Evolutionary conservation across 1,284 basidiomycete species (phyloP).

Genomic region (Mycena sp.): DNA sequence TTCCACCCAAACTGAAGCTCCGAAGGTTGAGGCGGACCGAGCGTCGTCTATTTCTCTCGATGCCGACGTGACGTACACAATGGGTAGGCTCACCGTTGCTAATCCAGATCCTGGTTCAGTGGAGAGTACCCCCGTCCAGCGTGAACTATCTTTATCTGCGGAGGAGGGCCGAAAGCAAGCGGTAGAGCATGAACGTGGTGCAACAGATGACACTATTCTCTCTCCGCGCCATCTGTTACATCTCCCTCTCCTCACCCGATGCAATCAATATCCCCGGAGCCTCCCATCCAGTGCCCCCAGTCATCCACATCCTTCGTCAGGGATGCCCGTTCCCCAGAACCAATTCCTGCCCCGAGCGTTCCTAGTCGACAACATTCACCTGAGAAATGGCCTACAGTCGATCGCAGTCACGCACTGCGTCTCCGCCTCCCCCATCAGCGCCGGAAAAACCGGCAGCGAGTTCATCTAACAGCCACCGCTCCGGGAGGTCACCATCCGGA

Average conservation of each 20-base stretch:
- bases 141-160: constrained; percentile 46
- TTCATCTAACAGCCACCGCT: constrained; percentile 6
- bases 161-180: constrained; percentile 30
- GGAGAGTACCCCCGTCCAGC: constrained; percentile 54
- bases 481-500: background rate
- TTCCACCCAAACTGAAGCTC: constrained; percentile 31
- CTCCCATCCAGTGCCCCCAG: background rate
- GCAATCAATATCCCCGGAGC: background rate
- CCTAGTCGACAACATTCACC: constrained; percentile 3
- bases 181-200: constrained; percentile 18
- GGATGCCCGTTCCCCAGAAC: constrained; percentile 27
- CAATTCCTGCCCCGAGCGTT: constrained; percentile 18
- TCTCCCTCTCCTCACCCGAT: too few species aligned
- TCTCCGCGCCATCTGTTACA: constrained; percentile 1
- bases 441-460: constrained; percentile 19
- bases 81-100: constrained; percentile 74
- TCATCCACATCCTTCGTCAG: background rate
- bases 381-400: background rate
- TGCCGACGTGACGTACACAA: constrained; percentile 54
- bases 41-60: constrained; percentile 66
- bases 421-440: constrained; percentile 30
- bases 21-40: constrained; percentile 47
- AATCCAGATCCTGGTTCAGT: constrained; percentile 70
- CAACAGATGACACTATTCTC: constrained; percentile 29
- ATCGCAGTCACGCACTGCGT: constrained; percentile 8